Conservation (phyloP, 2,329 filamentous ascomycete species). For the Colletotrichum kahawae region DNA sequence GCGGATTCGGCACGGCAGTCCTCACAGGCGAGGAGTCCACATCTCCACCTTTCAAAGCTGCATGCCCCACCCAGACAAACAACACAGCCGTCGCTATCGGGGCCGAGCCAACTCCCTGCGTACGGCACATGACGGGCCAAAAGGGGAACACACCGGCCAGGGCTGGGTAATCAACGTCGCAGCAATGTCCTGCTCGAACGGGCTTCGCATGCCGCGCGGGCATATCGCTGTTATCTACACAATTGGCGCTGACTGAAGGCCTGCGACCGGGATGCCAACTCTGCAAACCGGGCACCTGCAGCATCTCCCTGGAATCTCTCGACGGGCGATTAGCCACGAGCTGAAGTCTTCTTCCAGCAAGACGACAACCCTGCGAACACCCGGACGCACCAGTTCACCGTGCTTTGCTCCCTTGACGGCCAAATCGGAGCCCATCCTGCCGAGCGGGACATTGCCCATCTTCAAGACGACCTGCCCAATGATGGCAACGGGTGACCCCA, state of each 20-base stretch:
- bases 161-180: neutral
- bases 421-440: constrained; percentile 8
- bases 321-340: neutral
- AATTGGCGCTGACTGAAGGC: neutral
- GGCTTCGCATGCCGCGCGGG: neutral
- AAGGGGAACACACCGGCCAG: neutral
- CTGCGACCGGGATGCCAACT: neutral
- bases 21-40: neutral
- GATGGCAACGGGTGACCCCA: neutral
- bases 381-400: neutral
- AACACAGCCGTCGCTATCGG: neutral
- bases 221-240: neutral
- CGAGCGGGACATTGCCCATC: neutral
- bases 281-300: constrained; percentile 3
- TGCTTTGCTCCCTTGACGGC: neutral
- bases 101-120: neutral
- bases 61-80: constrained; percentile 7
- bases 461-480: neutral
- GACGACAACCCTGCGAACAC: neutral
- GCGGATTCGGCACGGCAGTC: neutral
- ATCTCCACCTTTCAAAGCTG: constrained; percentile 1
- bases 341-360: neutral
- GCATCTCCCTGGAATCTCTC: neutral
- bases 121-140: constrained; percentile 6
- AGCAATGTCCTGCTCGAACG: neutral